phyloP scores from a whole-genome alignment of 768 basidiomycete species.

The Russula foetens region DNA sequence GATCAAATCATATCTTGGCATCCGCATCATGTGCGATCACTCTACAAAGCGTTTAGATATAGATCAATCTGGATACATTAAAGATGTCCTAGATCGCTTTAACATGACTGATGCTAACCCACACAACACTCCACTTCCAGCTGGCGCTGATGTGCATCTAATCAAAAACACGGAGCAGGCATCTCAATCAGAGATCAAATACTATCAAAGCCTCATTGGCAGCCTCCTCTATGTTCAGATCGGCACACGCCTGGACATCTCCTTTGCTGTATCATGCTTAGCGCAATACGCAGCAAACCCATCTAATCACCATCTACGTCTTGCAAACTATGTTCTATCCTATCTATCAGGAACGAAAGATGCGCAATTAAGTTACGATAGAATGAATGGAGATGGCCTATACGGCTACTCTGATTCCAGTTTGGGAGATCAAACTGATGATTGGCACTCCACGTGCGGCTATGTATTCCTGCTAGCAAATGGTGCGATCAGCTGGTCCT shows the following conservation, averaged over 20 bases:
- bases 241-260: background rate
- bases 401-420: constrained; percentile 24
- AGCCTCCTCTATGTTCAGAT: background rate
- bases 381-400: background rate
- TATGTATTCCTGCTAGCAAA: constrained; percentile 26
- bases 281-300: background rate
- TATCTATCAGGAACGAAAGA: background rate
- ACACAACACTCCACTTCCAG: background rate
- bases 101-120: background rate
- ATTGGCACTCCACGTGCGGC: constrained; percentile 23
- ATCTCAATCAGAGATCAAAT: background rate
- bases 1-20: no score
- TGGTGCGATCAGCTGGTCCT: constrained; percentile 31
- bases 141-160: background rate
- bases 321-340: background rate
- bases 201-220: background rate
- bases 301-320: background rate
- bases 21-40: no score
- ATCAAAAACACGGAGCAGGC: background rate
- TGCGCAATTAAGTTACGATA: background rate
- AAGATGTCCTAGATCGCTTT: background rate
- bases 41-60: no score
- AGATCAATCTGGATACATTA: no score
- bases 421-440: constrained; percentile 20
- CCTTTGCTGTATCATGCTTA: background rate